A percentile compares a stretch with the other conserved stretches of the same genome.
These are phyloP conservation scores for Umbelopsis vinacea DNA, from an alignment of 192 early-diverging fungal genomes.

Conservation along the genomic window DNA sequence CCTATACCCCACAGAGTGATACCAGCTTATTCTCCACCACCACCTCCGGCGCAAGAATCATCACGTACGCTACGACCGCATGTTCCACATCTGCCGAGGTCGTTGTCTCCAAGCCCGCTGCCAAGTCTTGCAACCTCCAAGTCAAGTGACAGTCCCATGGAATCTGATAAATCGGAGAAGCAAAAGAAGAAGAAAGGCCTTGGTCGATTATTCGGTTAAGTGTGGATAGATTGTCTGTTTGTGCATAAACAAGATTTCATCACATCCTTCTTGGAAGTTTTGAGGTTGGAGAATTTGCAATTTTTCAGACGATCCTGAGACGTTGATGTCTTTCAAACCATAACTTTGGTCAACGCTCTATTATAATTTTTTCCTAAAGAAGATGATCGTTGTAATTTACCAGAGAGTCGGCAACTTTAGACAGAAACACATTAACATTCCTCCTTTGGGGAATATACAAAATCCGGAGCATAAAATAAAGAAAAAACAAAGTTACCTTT, in stretches of 20 bases:
- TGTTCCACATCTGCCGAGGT: neutral
- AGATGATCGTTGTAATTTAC: neutral
- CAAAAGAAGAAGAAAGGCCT: constrained; percentile 44
- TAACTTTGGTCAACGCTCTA: no score
- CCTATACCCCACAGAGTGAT: constrained; percentile 23
- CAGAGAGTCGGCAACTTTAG: neutral
- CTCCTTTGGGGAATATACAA: neutral
- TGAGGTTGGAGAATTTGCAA: neutral
- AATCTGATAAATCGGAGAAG: constrained; percentile 24
- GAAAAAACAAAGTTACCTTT: neutral
- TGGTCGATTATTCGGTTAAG: constrained; percentile 37
- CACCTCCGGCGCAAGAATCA: constrained; percentile 7
- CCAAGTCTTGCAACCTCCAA: constrained; percentile 7
- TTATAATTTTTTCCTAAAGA: no score
- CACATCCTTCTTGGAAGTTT: neutral
- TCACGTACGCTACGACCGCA: constrained; percentile 7
- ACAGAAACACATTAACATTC: neutral
- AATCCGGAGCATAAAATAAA: constrained; percentile 4
- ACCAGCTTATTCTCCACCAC: constrained; percentile 32
- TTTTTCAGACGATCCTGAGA: neutral
- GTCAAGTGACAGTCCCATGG: constrained; percentile 3
- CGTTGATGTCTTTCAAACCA: no score
- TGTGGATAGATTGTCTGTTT: constrained; percentile 1
- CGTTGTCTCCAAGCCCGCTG: neutral
- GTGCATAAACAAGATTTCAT: neutral